Conservation (phyloP, 257 asterid genomes). For the Gentiana dahurica region DNA sequence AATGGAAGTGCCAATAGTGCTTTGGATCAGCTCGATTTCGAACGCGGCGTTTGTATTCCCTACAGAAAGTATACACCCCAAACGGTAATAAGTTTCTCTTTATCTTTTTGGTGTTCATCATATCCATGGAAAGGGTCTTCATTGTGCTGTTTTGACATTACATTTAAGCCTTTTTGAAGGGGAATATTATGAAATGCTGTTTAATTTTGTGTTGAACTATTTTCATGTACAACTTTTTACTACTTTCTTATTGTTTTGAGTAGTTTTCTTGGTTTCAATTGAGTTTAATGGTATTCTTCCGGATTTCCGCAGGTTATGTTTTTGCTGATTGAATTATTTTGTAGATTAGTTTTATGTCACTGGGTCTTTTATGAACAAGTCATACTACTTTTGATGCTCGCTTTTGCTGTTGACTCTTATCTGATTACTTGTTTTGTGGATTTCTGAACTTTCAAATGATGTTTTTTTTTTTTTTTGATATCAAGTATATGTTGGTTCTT, state of each 20-base stretch:
- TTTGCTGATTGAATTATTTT: too few relatives aligned
- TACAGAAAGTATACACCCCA: slow-evolving; percentile 79
- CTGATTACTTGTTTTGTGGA: not conserved
- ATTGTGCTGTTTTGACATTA: not conserved
- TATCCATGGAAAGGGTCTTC: not conserved
- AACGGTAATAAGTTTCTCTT: slow-evolving; percentile 28
- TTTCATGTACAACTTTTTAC: too few relatives aligned
- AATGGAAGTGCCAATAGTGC: slow-evolving; percentile 31
- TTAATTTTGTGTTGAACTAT: not conserved
- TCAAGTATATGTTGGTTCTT: not conserved
- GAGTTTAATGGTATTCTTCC: too few relatives aligned
- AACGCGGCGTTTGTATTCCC: slow-evolving; percentile 87
- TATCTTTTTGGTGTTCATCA: not conserved
- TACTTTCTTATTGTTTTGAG: too few relatives aligned
- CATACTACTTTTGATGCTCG: too few relatives aligned
- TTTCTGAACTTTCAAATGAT: not conserved
- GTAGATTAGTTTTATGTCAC: not conserved
- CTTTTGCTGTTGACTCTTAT: not conserved
- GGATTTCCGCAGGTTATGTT: too few relatives aligned
- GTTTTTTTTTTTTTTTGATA: not conserved
- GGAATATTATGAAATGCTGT: not conserved
- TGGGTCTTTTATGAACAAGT: not conserved
- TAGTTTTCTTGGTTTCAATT: too few relatives aligned
- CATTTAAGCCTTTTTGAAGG: not conserved
- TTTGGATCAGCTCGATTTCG: slow-evolving; percentile 77